phyloP scores from a whole-genome alignment of 495 filamentous ascomycete species.

The Opeltia flavorubescens region DNA sequence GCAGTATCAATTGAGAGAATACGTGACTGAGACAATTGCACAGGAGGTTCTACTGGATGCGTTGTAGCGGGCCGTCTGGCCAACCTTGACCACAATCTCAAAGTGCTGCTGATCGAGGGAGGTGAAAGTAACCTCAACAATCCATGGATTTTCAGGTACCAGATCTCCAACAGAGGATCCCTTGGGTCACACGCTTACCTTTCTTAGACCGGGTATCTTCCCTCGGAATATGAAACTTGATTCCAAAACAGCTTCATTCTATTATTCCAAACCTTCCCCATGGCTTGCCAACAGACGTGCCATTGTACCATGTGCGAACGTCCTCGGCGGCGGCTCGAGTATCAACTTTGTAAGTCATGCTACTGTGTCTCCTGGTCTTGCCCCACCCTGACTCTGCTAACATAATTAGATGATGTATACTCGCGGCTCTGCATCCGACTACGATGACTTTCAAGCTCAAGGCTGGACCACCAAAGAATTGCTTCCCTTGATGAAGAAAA shows the following conservation, averaged over 20 bases:
- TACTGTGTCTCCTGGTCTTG: neutral
- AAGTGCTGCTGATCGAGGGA: conserved; percentile 64
- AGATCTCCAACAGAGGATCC: neutral
- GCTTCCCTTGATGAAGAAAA: conserved; percentile 68
- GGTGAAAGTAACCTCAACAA: conserved; percentile 74
- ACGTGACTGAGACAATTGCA: neutral
- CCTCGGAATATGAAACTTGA: conserved; percentile 72
- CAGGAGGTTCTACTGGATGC: conserved; percentile 49
- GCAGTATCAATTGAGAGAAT: neutral
- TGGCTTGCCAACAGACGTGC: conserved; percentile 56
- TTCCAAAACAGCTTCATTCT: conserved; percentile 77
- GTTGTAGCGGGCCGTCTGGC: conserved; percentile 69
- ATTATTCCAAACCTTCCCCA: conserved; percentile 62
- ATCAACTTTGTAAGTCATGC: conserved; percentile 54
- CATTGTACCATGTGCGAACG: conserved; percentile 65
- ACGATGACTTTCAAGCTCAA: conserved; percentile 71
- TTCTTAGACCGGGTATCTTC: conserved; percentile 53
- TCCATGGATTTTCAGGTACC: conserved; percentile 37
- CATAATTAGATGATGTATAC: conserved; percentile 53
- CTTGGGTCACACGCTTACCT: neutral
- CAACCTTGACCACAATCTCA: conserved; percentile 68
- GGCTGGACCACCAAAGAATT: conserved; percentile 72
- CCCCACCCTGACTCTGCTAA: conserved; percentile 13
- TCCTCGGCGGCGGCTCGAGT: conserved; percentile 64
- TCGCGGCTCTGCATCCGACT: conserved; percentile 65